Conservation (phyloP, 2,329 filamentous ascomycete genomes). For the Neofusicoccum laricinum region DNA sequence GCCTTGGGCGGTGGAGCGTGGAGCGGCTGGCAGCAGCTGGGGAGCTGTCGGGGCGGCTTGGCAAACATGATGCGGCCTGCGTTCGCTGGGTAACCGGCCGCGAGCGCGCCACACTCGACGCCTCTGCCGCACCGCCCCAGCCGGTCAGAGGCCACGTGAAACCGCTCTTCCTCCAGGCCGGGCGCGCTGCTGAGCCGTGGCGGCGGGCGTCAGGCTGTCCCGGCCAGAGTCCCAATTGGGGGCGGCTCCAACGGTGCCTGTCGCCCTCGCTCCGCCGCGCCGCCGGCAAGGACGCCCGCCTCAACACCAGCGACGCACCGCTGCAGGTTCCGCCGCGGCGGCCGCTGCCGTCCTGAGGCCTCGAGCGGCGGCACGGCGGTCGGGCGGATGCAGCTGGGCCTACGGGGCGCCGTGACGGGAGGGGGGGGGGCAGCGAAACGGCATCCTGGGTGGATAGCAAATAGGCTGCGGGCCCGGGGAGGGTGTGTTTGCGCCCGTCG, state of each 20-base stretch:
- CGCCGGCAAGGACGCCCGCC: background rate
- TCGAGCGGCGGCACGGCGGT: background rate
- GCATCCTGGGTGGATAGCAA: background rate
- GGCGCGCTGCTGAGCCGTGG: background rate
- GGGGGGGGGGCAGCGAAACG: background rate
- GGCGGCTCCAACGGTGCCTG: background rate
- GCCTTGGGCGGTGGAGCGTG: conserved; percentile 9
- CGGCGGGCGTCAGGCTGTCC: background rate
- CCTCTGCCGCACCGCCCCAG: background rate
- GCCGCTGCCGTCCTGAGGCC: background rate
- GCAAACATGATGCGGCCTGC: conserved; percentile 12
- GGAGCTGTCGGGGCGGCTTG: background rate
- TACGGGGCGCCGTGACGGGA: too few relatives aligned
- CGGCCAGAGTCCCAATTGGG: background rate
- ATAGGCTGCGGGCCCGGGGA: background rate
- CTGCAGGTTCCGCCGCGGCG: background rate
- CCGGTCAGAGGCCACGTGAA: background rate
- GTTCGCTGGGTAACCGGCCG: conserved; percentile 15
- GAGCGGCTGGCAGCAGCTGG: conserved; percentile 5
- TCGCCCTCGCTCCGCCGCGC: background rate
- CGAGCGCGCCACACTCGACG: background rate
- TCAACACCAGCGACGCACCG: background rate
- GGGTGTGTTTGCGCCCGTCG: background rate
- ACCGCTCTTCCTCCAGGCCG: background rate
- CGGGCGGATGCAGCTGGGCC: background rate